Base-by-base conservation (phyloP, 2,329 filamentous ascomycete genomes). In the Nemania sp. region DNA sequence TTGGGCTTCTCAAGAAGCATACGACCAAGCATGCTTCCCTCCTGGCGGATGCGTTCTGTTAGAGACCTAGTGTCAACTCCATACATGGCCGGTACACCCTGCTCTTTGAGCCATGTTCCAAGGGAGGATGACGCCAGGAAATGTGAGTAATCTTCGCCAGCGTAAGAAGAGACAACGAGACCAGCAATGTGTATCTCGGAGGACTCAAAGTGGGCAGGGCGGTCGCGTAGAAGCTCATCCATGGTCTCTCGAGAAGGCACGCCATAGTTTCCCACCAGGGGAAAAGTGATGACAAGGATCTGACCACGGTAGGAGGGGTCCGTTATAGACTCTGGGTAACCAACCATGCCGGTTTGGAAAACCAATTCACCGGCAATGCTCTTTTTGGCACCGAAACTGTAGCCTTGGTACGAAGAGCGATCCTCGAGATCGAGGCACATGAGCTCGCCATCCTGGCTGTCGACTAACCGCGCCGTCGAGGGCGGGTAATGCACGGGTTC, bases 301-400 rank as follows among this genome's bases (percentile, higher is more conserved):
- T 99, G 95, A 70, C 93, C 93, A 57, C 92, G 91, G 82, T 96
- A 95, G 57, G 93, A 95, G 73, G 93, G 93, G 79, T 96, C 93
- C 69, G 93, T 95, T 75, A 96, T 87, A 55, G 92, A 97, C 86
- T 99, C 96, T 49, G 96, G 94, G 80, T 99, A 99, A 78, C 96
- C 96, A 75, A 98, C 96, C 94, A 98, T 97, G 82, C 96, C 96
- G 66, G 96, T 99, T 87, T 98, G 95, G 85, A 99, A 99, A 83
- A 99, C 96, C 80, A 99, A 87, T 86, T 99, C 96, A 81, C 96
- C 96, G 73, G 95, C 92, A 77, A 97, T 90, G 84, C 93, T 97
- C 88, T 94, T 97, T 78, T 93, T 87, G 72, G 95, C 94, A 82
- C 96, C 96, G 80, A 99, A 99, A 87, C 94, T 97, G 85, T 93